Conservation (phyloP, 2,329 filamentous ascomycete species). For the Colletotrichum lini region DNA sequence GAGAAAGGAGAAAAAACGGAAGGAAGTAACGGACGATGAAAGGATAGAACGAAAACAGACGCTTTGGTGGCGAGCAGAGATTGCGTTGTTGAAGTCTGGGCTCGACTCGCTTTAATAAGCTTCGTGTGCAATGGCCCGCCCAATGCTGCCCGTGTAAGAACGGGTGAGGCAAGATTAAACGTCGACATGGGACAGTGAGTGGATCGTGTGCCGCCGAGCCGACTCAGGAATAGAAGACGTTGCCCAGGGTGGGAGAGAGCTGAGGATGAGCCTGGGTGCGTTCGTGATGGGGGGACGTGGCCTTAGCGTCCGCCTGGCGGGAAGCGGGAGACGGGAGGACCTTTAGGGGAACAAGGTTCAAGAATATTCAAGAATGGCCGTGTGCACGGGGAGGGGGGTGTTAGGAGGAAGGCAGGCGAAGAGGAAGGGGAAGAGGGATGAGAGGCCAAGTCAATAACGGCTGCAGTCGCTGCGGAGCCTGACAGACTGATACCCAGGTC, state of each 20-base stretch:
- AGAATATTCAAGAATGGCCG: constrained; percentile 14
- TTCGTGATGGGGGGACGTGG: constrained; percentile 45
- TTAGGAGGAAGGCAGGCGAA: not conserved
- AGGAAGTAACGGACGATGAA: constrained; percentile 45
- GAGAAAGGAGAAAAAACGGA: constrained; percentile 45
- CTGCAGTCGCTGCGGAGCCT: constrained; percentile 29
- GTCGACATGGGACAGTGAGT: constrained; percentile 38
- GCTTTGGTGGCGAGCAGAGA: constrained; percentile 35
- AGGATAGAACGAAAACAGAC: constrained; percentile 38
- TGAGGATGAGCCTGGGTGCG: constrained; percentile 43
- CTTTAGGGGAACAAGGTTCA: constrained; percentile 33
- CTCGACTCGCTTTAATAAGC: constrained; percentile 51
- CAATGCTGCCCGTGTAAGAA: constrained; percentile 33
- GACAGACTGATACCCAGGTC: constrained; percentile 36
- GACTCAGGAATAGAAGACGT: constrained; percentile 41
- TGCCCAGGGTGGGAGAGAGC: constrained; percentile 40
- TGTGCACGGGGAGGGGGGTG: constrained; percentile 8
- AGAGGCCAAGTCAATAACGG: constrained; percentile 28
- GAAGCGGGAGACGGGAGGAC: constrained; percentile 40
- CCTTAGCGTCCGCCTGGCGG: constrained; percentile 42
- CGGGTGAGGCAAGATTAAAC: constrained; percentile 45
- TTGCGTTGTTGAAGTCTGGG: constrained; percentile 43
- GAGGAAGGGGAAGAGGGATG: not conserved
- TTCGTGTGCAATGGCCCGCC: constrained; percentile 44
- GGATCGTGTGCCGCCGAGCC: constrained; percentile 15